Percentiles rank a stretch among this genome's conserved stretches.
phyloP scores from a whole-genome alignment of 306 rosid genomes.

The Quercus agrifolia region DNA sequence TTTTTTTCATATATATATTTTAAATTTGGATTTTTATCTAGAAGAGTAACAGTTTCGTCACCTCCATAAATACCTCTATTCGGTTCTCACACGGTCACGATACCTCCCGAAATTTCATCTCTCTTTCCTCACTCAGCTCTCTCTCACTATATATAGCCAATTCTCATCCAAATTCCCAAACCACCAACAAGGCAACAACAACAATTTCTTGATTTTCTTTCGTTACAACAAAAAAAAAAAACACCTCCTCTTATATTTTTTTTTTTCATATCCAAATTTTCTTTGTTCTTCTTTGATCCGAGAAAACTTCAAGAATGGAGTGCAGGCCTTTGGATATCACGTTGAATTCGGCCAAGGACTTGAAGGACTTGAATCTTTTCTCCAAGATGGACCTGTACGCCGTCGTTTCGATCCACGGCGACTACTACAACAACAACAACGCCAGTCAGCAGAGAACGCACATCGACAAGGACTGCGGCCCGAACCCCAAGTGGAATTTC shows the following conservation, averaged over 20 bases:
- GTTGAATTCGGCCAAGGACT: constrained; percentile 30
- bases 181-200: too few relatives aligned
- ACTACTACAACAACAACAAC: background rate
- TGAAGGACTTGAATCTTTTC: constrained; percentile 42
- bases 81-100: background rate
- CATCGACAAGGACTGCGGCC: constrained; percentile 37
- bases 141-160: background rate
- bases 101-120: background rate
- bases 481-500: constrained; percentile 41
- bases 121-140: background rate
- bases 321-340: constrained; percentile 35
- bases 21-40: background rate
- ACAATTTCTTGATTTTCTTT: background rate
- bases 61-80: background rate
- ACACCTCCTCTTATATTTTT: too few relatives aligned
- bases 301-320: constrained; percentile 29
- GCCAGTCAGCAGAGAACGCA: constrained; percentile 27
- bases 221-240: background rate
- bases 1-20: too few relatives aligned
- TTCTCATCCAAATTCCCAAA: background rate
- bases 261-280: background rate
- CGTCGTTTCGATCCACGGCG: constrained; percentile 40
- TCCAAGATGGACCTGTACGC: constrained; percentile 64
- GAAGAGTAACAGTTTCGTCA: background rate
- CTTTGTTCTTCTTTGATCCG: background rate